phyloP scores from a whole-genome alignment of 805 yeast species.

The Candida dendrica region DNA sequence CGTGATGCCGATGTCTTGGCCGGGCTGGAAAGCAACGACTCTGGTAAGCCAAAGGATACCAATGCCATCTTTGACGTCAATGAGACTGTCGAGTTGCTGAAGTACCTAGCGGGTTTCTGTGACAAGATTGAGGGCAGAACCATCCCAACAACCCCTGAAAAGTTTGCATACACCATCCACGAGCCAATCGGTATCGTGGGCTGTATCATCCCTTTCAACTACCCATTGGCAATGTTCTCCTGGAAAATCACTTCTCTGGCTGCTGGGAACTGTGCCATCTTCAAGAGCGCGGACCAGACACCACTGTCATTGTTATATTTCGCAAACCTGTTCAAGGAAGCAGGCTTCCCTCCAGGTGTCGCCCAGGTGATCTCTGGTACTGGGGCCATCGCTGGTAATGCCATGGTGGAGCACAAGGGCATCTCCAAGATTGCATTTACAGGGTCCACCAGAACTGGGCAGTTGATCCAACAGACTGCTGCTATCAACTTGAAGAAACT shows the following conservation, averaged over 20 bases:
- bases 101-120: constrained; percentile 70
- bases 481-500: constrained; percentile 38
- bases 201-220: constrained; percentile 47
- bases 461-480: constrained; percentile 34
- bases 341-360: constrained; percentile 45
- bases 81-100: constrained; percentile 47
- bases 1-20: constrained; percentile 44
- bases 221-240: constrained; percentile 42
- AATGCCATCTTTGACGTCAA: constrained; percentile 55
- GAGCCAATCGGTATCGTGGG: constrained; percentile 49
- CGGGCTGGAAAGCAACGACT: constrained; percentile 50
- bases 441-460: constrained; percentile 46
- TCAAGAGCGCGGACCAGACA: constrained; percentile 44
- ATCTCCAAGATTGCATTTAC: constrained; percentile 49
- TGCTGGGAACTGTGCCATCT: constrained; percentile 39
- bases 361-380: constrained; percentile 38
- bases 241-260: constrained; percentile 44
- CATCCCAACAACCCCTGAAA: constrained; percentile 49
- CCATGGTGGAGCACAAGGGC: constrained; percentile 35
- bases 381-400: constrained; percentile 39
- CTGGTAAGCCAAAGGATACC: constrained; percentile 47
- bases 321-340: constrained; percentile 34
- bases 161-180: constrained; percentile 46
- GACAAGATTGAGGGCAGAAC: constrained; percentile 62
- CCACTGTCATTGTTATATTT: constrained; percentile 39